Conservation (phyloP, 768 basidiomycete species). For the Amanita phalloides region DNA sequence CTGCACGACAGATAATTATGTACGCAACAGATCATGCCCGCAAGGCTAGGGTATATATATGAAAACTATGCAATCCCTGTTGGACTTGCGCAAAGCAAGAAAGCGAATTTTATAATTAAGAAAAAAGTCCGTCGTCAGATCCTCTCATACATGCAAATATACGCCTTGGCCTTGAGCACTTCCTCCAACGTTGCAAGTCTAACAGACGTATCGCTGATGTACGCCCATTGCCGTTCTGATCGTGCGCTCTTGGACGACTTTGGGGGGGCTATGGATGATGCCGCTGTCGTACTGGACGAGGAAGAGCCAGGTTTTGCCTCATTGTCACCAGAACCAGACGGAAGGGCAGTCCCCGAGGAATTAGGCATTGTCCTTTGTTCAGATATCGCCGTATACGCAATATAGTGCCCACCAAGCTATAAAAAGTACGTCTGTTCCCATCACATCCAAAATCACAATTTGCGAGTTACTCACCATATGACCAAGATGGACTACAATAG, state of each 20-base stretch:
- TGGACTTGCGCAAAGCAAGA: not conserved
- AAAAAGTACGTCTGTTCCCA: constrained; percentile 8
- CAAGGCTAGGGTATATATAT: no score
- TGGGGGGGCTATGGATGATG: constrained; percentile 4
- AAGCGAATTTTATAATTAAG: not conserved
- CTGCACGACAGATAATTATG: no score
- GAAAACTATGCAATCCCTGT: not conserved
- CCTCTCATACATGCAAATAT: constrained; percentile 88
- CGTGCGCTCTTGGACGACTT: constrained; percentile 8
- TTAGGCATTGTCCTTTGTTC: constrained; percentile 12
- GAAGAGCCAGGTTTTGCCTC: constrained; percentile 2
- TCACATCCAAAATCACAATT: not conserved
- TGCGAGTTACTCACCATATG: constrained; percentile 54
- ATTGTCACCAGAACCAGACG: constrained; percentile 1
- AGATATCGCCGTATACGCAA: constrained; percentile 75
- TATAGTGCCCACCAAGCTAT: constrained; percentile 83
- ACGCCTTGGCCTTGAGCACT: constrained; percentile 85
- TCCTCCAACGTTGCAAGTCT: constrained; percentile 74
- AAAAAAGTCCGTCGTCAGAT: constrained; percentile 21
- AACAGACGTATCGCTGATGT: constrained; percentile 86
- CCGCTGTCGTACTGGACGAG: not conserved
- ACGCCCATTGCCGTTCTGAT: constrained; percentile 68
- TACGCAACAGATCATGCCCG: no score
- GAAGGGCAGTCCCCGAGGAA: not conserved
- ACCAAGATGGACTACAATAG: constrained; percentile 80